Base-by-base conservation (phyloP, 768 basidiomycete genomes). In the Auricularia sp. region DNA sequence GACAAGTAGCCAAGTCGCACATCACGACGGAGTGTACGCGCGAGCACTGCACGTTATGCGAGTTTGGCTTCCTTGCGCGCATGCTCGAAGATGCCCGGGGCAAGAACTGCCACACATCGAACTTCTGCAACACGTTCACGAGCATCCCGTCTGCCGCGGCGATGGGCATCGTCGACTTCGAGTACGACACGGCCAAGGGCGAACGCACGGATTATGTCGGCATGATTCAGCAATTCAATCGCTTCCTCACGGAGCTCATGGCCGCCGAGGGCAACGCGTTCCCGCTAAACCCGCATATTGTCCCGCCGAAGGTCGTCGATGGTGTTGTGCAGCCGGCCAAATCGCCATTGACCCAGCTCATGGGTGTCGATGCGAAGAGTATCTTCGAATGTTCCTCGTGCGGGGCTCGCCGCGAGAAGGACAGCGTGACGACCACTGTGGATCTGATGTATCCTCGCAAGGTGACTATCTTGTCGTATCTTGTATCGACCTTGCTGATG, bases 61-160 rank as follows among this genome's bases (percentile, higher is more conserved):
- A 99, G 74, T 80, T 96, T 34, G 97, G 96, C 1, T 98, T 98
- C 71, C 83, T 96, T 33, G 88, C 87, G 65, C 83, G 93, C 36
- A 99, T 98, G 96, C 80, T 99, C 42, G 93, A 96, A 74, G 95
- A 98, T 71, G 96, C 97, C 0, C 81, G 80, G 44, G 97, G 97
- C 0, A 91, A 83, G 21, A 98, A 99, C 69, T 98, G 96, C 70
- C 96, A 98, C 73, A 86, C 94, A 4, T 94, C 89, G 74, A 99
- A 99, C 74, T 99, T 98, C 70, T 98, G 94, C 73, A 89, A 93
- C 74, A 90, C 93, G 2, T 90, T 98, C 56, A 88, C 91, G 2
- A 33, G 33, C 39, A 23, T 66, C 18, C 43, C 34, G 44, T 18
- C 64, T 90, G 88, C 79, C 33, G 79, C 83, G 51, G 87, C 91